Evolutionary conservation across 306 rosid species (phyloP).

Genomic region (Dryas octopetala): DNA sequence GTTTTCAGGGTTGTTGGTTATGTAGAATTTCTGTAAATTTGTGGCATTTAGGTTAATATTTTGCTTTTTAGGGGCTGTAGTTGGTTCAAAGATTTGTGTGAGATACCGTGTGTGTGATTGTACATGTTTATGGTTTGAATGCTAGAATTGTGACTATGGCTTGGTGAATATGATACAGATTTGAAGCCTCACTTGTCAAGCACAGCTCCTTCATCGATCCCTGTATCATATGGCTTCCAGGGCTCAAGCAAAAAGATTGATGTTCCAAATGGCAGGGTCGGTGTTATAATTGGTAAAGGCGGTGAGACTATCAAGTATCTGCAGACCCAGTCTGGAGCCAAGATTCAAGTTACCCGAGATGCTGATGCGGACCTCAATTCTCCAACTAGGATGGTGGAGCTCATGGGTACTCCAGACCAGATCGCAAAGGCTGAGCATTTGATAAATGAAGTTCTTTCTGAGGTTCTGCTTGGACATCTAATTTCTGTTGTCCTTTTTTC

Average conservation of each 20-base stretch:
- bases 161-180: slow-evolving; percentile 40
- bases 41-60: no score
- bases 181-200: slow-evolving; percentile 42
- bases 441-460: slow-evolving; percentile 85
- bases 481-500: background rate
- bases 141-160: background rate
- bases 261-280: slow-evolving; percentile 91
- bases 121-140: background rate
- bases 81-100: background rate
- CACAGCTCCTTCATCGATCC: slow-evolving; percentile 50
- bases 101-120: background rate
- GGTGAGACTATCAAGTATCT: slow-evolving; percentile 98
- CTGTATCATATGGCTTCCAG: slow-evolving; percentile 61
- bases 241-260: slow-evolving; percentile 80
- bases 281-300: slow-evolving; percentile 92
- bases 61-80: background rate
- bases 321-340: slow-evolving; percentile 91
- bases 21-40: no score
- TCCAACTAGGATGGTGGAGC: slow-evolving; percentile 63
- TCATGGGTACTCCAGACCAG: slow-evolving; percentile 84
- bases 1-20: background rate
- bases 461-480: slow-evolving; percentile 43
- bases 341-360: slow-evolving; percentile 94
- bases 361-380: slow-evolving; percentile 82
- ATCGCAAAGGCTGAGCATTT: slow-evolving; percentile 81